Evolutionary conservation across 441 rosid genomes (phyloP).

Genomic region (Viola pubescens): DNA sequence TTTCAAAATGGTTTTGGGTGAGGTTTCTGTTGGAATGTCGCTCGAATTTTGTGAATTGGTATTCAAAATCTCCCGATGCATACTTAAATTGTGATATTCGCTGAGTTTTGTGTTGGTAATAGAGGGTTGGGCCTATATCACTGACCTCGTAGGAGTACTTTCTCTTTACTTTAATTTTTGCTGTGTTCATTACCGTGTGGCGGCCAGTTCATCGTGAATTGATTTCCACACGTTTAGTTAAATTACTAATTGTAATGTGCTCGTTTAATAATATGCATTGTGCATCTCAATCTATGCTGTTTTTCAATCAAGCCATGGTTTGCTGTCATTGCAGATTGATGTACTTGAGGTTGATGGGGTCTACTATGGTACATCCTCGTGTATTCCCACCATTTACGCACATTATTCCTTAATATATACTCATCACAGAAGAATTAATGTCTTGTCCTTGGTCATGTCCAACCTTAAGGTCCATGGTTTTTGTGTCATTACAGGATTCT

Average conservation of each 20-base stretch:
- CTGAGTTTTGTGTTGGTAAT: background rate
- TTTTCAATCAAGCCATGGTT: background rate
- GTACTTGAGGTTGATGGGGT: slow-evolving; percentile 89
- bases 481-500: slow-evolving; percentile 45
- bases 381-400: too few relatives aligned
- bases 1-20: too few relatives aligned
- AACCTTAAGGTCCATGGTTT: background rate
- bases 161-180: background rate
- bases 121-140: too few relatives aligned
- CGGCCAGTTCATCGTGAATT: background rate
- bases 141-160: background rate
- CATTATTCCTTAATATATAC: too few relatives aligned
- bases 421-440: background rate
- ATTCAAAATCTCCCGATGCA: too few relatives aligned
- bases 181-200: background rate
- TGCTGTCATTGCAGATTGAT: slow-evolving; percentile 57
- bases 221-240: background rate
- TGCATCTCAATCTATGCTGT: background rate
- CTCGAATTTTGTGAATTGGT: too few relatives aligned
- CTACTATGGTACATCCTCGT: slow-evolving; percentile 46
- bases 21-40: too few relatives aligned
- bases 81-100: too few relatives aligned
- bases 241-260: background rate
- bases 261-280: background rate
- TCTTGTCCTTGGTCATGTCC: background rate